These are phyloP conservation scores for Globisporangium acanthophoron DNA, from an alignment of 352 stramenopile genomes.

Conservation along the genomic window DNA sequence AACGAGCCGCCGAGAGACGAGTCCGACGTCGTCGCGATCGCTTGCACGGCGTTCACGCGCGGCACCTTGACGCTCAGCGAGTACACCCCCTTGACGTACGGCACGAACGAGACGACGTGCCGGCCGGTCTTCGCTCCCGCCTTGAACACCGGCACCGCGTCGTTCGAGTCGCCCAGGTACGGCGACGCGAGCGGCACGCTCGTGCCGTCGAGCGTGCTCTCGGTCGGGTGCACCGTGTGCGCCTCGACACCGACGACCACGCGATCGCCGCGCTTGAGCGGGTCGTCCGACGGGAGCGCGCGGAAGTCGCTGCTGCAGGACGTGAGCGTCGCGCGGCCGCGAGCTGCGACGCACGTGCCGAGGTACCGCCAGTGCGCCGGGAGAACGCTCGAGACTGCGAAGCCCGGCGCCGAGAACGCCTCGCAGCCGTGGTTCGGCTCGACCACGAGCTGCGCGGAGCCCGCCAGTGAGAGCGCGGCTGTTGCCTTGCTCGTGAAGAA, in stretches of 20 bases:
- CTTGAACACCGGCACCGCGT: conserved; percentile 67
- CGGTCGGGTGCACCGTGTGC: conserved; percentile 54
- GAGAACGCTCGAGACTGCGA: conserved; percentile 50
- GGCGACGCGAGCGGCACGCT: conserved; percentile 60
- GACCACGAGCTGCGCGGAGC: conserved; percentile 35
- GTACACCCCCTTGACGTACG: conserved; percentile 89
- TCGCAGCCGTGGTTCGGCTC: conserved; percentile 48
- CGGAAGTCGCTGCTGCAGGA: conserved; percentile 43
- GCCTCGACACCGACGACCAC: conserved; percentile 76
- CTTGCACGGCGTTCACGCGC: conserved; percentile 67
- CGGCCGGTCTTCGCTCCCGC: conserved; percentile 55
- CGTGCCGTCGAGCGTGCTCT: conserved; percentile 43
- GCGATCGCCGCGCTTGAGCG: conserved; percentile 67
- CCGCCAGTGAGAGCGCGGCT: conserved; percentile 19
- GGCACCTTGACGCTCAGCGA: conserved; percentile 77
- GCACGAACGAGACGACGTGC: conserved; percentile 85
- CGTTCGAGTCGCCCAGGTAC: conserved; percentile 58
- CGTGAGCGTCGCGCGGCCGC: conserved; percentile 21
- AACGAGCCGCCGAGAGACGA: conserved; percentile 62
- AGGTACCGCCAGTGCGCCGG: conserved; percentile 64
- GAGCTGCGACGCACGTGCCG: conserved; percentile 47
- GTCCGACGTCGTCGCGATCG: conserved; percentile 43
- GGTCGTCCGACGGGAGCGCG: conserved; percentile 19
- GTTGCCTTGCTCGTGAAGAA: conserved; percentile 61
- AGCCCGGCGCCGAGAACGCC: conserved; percentile 30